Evolutionary conservation across 2,329 filamentous ascomycete species (phyloP).

Genomic region (Talaromyces sp.): DNA sequence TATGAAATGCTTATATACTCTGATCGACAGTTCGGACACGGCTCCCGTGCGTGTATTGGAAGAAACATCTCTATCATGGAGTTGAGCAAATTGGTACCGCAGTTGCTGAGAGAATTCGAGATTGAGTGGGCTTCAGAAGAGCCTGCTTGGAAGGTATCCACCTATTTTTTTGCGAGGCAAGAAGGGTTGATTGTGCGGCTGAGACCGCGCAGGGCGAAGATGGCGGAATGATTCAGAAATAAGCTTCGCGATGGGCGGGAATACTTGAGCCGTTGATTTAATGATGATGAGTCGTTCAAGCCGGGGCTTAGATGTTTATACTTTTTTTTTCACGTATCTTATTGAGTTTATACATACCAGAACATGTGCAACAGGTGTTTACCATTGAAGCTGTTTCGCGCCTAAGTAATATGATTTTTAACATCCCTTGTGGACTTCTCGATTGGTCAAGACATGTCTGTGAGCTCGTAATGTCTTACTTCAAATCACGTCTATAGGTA

Average conservation of each 20-base stretch:
- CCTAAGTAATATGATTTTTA: no score
- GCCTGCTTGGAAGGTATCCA: neutral
- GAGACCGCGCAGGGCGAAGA: neutral
- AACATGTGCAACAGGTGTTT: neutral
- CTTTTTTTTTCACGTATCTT: neutral
- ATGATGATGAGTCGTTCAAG: neutral
- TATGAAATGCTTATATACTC: neutral
- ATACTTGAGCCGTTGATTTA: neutral
- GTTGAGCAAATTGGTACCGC: neutral
- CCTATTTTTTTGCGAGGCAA: neutral
- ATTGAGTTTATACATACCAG: neutral
- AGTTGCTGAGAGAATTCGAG: neutral
- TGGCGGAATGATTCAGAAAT: neutral
- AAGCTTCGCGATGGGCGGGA: neutral
- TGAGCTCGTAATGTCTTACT: no score
- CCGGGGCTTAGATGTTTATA: neutral
- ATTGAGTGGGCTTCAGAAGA: neutral
- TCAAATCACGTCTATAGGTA: neutral
- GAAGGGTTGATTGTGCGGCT: neutral
- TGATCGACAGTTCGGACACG: neutral
- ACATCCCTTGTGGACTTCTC: neutral
- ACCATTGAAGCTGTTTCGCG: neutral
- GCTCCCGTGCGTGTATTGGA: neutral
- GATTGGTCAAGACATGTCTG: no score
- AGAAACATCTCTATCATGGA: neutral